Evolutionary conservation across 2,329 filamentous ascomycete species (phyloP).

Genomic region (Colletotrichum australisinense): DNA sequence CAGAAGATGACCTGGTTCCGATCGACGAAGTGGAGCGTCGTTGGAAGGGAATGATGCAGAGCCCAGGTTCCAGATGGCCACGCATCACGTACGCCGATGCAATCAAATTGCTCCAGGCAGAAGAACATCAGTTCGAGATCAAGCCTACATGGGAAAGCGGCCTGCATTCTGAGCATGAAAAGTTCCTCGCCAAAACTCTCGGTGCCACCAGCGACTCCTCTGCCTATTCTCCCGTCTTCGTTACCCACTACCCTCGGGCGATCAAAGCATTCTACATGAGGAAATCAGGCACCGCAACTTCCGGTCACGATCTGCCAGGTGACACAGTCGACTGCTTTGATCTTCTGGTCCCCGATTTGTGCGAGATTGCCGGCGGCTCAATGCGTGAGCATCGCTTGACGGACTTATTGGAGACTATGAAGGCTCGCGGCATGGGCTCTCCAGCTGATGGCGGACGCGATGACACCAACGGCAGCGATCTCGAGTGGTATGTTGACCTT

Average conservation of each 20-base stretch:
- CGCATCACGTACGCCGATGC: constrained; percentile 87
- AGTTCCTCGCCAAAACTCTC: constrained; percentile 79
- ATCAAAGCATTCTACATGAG: constrained; percentile 90
- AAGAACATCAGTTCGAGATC: constrained; percentile 73
- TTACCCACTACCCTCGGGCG: constrained; percentile 89
- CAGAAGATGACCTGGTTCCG: constrained; percentile 53
- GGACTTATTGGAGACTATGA: constrained; percentile 77
- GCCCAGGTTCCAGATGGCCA: constrained; percentile 69
- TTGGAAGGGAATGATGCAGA: constrained; percentile 75
- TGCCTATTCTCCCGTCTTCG: constrained; percentile 78
- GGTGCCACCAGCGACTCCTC: constrained; percentile 61
- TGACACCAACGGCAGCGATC: constrained; percentile 40
- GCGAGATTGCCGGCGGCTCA: constrained; percentile 89
- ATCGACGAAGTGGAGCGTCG: constrained; percentile 69
- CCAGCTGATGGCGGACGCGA: constrained; percentile 38
- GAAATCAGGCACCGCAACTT: constrained; percentile 42
- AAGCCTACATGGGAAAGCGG: constrained; percentile 77
- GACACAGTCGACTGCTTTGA: constrained; percentile 90
- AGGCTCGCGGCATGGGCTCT: constrained; percentile 70
- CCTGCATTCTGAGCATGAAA: constrained; percentile 93
- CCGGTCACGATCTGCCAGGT: constrained; percentile 36
- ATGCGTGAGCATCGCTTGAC: constrained; percentile 85
- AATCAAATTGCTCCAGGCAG: constrained; percentile 73
- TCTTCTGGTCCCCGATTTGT: constrained; percentile 85
- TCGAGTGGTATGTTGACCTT: constrained; percentile 91